phyloP scores from a whole-genome alignment of 129 eudicot species.

The Tagetes patula region DNA sequence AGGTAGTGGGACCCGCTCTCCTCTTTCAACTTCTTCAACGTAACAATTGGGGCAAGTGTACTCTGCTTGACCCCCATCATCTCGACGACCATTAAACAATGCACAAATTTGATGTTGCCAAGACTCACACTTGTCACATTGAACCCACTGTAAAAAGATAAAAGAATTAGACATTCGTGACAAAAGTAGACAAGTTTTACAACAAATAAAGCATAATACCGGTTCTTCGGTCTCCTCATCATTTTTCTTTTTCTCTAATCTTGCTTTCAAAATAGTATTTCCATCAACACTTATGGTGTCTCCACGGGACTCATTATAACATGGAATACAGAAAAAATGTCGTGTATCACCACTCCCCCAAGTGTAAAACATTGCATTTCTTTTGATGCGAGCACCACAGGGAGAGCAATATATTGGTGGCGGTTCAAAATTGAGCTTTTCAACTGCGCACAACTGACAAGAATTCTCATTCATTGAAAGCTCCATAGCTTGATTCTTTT shows the following conservation, averaged over 20 bases:
- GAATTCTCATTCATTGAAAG: constrained; percentile 87
- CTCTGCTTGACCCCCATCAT: constrained; percentile 95
- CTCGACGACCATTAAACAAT: constrained; percentile 88
- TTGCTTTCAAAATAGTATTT: constrained; percentile 61
- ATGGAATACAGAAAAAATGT: constrained; percentile 78
- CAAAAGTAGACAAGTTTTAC: constrained; percentile 2
- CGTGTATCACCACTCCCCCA: constrained; percentile 85
- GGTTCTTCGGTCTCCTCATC: constrained; percentile 96
- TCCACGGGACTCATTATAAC: constrained; percentile 88
- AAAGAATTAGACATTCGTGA: constrained; percentile 2
- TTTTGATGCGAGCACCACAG: constrained; percentile 88
- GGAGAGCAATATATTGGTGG: constrained; percentile 92
- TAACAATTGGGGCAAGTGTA: constrained; percentile 99
- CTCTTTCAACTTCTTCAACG: constrained; percentile 75
- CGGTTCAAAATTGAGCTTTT: constrained; percentile 95
- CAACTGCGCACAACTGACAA: constrained; percentile 97
- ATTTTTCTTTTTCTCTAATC: constrained; percentile 92
- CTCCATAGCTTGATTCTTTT: constrained; percentile 97
- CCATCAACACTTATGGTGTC: constrained; percentile 80
- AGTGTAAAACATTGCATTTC: constrained; percentile 93
- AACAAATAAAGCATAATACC: constrained; percentile 47
- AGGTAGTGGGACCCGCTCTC: constrained; percentile 89
- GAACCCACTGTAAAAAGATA: constrained; percentile 87
- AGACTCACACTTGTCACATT: constrained; percentile 96
- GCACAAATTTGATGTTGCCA: constrained; percentile 99